These are phyloP conservation scores for Exophiala sp. DNA, from an alignment of 2,329 filamentous ascomycete species.

Conservation along the genomic window DNA sequence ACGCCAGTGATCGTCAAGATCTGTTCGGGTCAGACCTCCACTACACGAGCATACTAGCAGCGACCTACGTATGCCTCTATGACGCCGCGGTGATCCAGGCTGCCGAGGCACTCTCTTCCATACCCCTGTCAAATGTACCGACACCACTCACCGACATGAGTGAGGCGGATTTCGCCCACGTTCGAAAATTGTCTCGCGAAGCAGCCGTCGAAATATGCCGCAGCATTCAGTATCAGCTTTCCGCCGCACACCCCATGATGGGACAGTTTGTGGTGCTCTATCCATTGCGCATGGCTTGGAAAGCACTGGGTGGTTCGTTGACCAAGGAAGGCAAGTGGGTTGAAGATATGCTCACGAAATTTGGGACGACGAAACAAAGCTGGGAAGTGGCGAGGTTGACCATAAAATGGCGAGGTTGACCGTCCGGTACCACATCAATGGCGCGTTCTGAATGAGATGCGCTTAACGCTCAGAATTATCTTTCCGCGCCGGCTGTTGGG, in stretches of 20 bases:
- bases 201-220: neutral
- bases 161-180: neutral
- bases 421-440: too few species aligned
- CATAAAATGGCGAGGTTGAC: too few species aligned
- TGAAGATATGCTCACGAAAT: too few species aligned
- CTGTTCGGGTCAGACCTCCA: neutral
- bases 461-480: too few species aligned
- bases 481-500: too few species aligned
- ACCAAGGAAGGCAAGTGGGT: too few species aligned
- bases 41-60: neutral
- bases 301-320: neutral
- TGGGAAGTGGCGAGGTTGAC: too few species aligned
- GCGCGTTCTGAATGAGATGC: too few species aligned
- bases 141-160: neutral
- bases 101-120: neutral
- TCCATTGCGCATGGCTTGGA: slow-evolving; percentile 6
- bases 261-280: slow-evolving; percentile 2
- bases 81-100: neutral
- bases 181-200: neutral
- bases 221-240: neutral
- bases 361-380: too few species aligned
- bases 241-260: neutral
- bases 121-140: neutral
- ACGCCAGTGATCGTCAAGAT: neutral
- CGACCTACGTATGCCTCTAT: neutral